Conservation (phyloP, 1,284 basidiomycete genomes). For the Tranzscheliella williamsii region DNA sequence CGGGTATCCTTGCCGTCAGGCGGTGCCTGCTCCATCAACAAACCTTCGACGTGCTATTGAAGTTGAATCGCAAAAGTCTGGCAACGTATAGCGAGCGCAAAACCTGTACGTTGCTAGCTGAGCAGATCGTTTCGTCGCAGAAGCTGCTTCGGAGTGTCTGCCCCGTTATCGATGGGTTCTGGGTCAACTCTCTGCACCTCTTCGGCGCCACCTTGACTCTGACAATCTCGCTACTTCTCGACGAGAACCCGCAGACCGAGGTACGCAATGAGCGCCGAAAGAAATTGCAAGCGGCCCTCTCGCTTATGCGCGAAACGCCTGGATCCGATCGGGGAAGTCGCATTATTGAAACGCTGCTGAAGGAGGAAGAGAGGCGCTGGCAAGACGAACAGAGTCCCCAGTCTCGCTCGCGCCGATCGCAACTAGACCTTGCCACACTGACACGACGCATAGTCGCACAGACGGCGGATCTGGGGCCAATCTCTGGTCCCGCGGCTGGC, state of each 20-base stretch:
- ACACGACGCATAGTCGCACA: conserved; percentile 15
- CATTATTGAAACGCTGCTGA: conserved; percentile 37
- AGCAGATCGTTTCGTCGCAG: conserved; percentile 41
- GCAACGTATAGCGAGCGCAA: conserved; percentile 20
- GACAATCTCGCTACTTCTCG: conserved; percentile 36
- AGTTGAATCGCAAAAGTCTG: conserved; percentile 34
- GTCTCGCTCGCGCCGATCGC: neutral
- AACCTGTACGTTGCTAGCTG: conserved; percentile 36
- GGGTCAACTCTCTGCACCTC: conserved; percentile 41
- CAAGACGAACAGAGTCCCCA: neutral
- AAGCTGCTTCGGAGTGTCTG: conserved; percentile 36
- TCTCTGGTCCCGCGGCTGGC: neutral
- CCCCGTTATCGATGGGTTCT: conserved; percentile 45
- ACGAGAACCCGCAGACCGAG: conserved; percentile 15
- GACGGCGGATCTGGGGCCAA: conserved; percentile 1
- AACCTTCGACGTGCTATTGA: conserved; percentile 39
- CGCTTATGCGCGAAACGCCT: conserved; percentile 29
- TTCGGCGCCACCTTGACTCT: conserved; percentile 43
- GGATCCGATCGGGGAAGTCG: conserved; percentile 29
- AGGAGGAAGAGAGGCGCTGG: conserved; percentile 33
- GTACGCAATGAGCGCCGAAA: conserved; percentile 4
- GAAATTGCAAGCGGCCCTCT: conserved; percentile 19
- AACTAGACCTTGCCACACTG: conserved; percentile 7
- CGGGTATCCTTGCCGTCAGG: conserved; percentile 35
- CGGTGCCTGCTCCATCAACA: conserved; percentile 46